Percentiles rank a stretch among this genome's conserved stretches.
These are phyloP conservation scores for Cyberlindnera bimundalis DNA, from an alignment of 805 yeast species.

Conservation along the genomic window DNA sequence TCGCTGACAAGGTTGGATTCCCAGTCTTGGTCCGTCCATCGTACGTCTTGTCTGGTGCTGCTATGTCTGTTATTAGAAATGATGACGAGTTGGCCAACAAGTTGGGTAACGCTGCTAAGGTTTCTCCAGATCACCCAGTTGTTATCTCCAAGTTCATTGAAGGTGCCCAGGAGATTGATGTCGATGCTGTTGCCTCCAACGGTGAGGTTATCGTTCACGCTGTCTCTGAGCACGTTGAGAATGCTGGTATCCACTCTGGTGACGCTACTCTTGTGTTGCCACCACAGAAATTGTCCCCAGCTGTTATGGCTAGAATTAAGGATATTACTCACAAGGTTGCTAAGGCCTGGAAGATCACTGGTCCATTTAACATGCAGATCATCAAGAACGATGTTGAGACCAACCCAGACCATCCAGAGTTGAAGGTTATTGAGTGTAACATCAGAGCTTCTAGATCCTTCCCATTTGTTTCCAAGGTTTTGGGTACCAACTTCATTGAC, in stretches of 20 bases:
- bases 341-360: slow-evolving; percentile 89
- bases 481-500: slow-evolving; percentile 92
- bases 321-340: slow-evolving; percentile 93
- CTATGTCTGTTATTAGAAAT: slow-evolving; percentile 89
- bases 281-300: slow-evolving; percentile 73
- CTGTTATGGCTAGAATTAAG: slow-evolving; percentile 68
- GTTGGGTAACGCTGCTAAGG: slow-evolving; percentile 83
- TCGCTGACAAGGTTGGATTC: slow-evolving; percentile 84
- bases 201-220: slow-evolving; percentile 93
- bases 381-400: slow-evolving; percentile 70
- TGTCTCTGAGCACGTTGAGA: slow-evolving; percentile 95
- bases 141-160: slow-evolving; percentile 94
- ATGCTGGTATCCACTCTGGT: slow-evolving; percentile 98
- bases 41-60: slow-evolving; percentile 96
- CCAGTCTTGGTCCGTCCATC: slow-evolving; percentile 98
- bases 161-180: slow-evolving; percentile 95
- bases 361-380: slow-evolving; percentile 98
- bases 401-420: slow-evolving; percentile 53
- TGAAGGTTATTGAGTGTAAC: slow-evolving; percentile 98
- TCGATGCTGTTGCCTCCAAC: slow-evolving; percentile 91
- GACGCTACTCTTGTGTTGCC: slow-evolving; percentile 96
- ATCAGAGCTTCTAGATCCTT: slow-evolving; percentile 97
- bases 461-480: slow-evolving; percentile 97
- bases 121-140: slow-evolving; percentile 95
- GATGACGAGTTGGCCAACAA: slow-evolving; percentile 78